These are phyloP conservation scores for Adansonia grandidieri DNA, from an alignment of 441 rosid species.

Conservation along the genomic window DNA sequence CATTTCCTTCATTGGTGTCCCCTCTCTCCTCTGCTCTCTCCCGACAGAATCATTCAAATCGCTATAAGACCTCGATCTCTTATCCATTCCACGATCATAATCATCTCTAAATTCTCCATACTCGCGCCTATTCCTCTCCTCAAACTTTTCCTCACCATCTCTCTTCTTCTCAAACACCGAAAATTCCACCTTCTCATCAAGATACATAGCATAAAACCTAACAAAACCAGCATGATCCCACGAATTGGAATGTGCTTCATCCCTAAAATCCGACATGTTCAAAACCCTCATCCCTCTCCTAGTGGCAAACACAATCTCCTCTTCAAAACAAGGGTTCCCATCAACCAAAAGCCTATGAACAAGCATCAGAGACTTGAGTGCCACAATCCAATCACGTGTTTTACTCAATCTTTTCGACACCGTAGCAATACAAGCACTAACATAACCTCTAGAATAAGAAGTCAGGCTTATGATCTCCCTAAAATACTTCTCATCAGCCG, in stretches of 20 bases:
- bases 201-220: slow-evolving; percentile 44
- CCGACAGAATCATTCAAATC: slow-evolving; percentile 40
- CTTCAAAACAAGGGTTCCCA: slow-evolving; percentile 39
- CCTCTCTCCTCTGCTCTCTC: slow-evolving; percentile 32
- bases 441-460: slow-evolving; percentile 39
- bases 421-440: slow-evolving; percentile 40
- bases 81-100: slow-evolving; percentile 35
- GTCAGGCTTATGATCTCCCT: slow-evolving; percentile 40
- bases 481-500: slow-evolving; percentile 48
- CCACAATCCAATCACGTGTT: slow-evolving; percentile 56
- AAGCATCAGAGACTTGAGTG: slow-evolving; percentile 45
- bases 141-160: slow-evolving; percentile 37
- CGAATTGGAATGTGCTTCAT: slow-evolving; percentile 49
- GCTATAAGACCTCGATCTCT: slow-evolving; percentile 45
- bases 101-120: slow-evolving; percentile 42
- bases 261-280: slow-evolving; percentile 50
- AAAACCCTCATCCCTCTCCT: slow-evolving; percentile 49
- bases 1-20: slow-evolving; percentile 38
- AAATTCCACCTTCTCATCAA: slow-evolving; percentile 50
- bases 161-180: slow-evolving; percentile 42
- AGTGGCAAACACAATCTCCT: slow-evolving; percentile 45
- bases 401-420: slow-evolving; percentile 45
- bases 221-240: slow-evolving; percentile 48
- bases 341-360: slow-evolving; percentile 46
- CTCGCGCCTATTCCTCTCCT: slow-evolving; percentile 31